Percentiles rank a stretch among this genome's conserved stretches.
Conservation (phyloP, 1,139 yeast species). For the Petasospora rhodanensis region DNA sequence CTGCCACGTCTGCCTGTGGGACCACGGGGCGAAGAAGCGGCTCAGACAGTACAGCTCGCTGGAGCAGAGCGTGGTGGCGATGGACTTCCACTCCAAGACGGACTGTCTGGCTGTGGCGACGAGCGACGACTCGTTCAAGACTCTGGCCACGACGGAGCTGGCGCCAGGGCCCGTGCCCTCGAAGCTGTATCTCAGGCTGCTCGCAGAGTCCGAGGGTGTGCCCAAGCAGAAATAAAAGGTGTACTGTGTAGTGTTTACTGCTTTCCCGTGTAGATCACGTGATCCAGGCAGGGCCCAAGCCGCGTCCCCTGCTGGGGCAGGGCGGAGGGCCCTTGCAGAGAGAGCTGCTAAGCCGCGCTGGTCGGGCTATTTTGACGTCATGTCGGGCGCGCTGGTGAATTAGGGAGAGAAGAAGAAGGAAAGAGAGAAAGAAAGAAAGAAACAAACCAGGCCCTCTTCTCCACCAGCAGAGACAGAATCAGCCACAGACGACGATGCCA, state of each 20-base stretch:
- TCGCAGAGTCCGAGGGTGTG: constrained; percentile 18
- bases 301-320: no score
- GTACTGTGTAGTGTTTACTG: background rate
- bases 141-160: constrained; percentile 24
- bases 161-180: constrained; percentile 11
- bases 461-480: no score
- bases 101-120: constrained; percentile 53
- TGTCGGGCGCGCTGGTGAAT: no score
- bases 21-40: constrained; percentile 56
- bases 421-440: no score
- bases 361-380: no score
- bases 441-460: no score
- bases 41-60: constrained; percentile 54
- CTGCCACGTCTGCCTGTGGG: constrained; percentile 75
- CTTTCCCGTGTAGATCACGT: no score
- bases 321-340: no score
- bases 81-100: constrained; percentile 36
- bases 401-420: no score
- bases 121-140: constrained; percentile 54
- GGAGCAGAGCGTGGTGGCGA: constrained; percentile 43
- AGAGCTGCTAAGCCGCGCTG: no score
- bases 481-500: no score
- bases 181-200: constrained; percentile 15
- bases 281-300: no score
- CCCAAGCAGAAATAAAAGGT: constrained; percentile 11